These are phyloP conservation scores for Scytalidium lignicola DNA, from an alignment of 2,329 filamentous ascomycete genomes.

Conservation along the genomic window DNA sequence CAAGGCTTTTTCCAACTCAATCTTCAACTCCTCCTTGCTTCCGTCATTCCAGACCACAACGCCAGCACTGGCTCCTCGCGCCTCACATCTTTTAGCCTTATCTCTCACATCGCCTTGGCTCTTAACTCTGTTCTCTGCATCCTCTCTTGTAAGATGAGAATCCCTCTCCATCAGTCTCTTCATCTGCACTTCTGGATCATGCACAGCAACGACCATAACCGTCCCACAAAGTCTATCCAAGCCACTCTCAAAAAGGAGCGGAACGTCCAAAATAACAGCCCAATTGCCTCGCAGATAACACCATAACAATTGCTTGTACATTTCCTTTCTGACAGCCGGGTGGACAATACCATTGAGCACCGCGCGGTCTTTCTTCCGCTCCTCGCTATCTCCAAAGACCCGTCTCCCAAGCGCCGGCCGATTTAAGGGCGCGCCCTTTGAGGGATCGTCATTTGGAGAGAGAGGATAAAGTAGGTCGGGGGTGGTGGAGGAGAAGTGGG, in stretches of 20 bases:
- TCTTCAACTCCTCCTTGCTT: slow-evolving; percentile 62
- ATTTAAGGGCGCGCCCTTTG: slow-evolving; percentile 72
- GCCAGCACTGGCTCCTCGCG: slow-evolving; percentile 58
- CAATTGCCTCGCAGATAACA: slow-evolving; percentile 72
- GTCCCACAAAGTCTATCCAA: slow-evolving; percentile 83
- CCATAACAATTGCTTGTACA: slow-evolving; percentile 68
- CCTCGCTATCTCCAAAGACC: slow-evolving; percentile 77
- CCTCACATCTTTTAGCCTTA: slow-evolving; percentile 73
- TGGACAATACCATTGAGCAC: slow-evolving; percentile 89
- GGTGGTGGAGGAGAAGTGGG: slow-evolving; percentile 74
- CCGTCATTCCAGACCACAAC: slow-evolving; percentile 91
- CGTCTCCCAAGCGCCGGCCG: slow-evolving; percentile 76
- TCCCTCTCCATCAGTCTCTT: slow-evolving; percentile 70
- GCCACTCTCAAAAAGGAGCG: slow-evolving; percentile 82
- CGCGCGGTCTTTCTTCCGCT: slow-evolving; percentile 64
- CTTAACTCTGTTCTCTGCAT: slow-evolving; percentile 78
- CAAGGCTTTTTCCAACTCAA: slow-evolving; percentile 64
- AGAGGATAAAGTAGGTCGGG: slow-evolving; percentile 74
- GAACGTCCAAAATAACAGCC: slow-evolving; percentile 90
- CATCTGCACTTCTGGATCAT: slow-evolving; percentile 78
- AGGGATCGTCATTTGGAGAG: slow-evolving; percentile 48
- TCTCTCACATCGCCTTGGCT: slow-evolving; percentile 83
- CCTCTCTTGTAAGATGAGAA: slow-evolving; percentile 71
- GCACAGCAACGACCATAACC: slow-evolving; percentile 81
- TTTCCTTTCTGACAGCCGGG: slow-evolving; percentile 78